phyloP scores from a whole-genome alignment of 805 yeast genomes.

The Priceomyces castillae region DNA sequence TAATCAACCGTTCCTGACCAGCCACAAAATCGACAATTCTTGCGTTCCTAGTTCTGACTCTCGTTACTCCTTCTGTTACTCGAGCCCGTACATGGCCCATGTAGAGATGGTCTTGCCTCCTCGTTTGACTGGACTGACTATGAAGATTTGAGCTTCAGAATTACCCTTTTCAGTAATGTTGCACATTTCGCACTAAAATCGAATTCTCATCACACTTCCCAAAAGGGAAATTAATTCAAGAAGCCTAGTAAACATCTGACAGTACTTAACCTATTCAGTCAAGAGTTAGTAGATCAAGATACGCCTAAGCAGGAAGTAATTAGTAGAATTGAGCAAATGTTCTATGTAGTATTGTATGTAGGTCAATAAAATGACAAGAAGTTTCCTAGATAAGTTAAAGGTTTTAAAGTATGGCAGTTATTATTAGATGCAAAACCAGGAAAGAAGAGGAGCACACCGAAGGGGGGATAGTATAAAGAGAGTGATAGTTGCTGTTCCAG shows the following conservation, averaged over 20 bases:
- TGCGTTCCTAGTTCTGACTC: too few species aligned
- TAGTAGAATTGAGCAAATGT: neutral
- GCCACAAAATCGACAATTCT: too few species aligned
- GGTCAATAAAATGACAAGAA: slow-evolving; percentile 2
- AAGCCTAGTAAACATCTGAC: neutral
- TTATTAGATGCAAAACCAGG: neutral
- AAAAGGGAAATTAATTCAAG: slow-evolving; percentile 17
- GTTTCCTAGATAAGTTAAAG: slow-evolving; percentile 8
- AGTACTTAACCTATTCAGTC: neutral
- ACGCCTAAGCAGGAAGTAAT: neutral
- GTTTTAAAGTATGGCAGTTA: neutral
- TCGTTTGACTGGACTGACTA: too few species aligned
- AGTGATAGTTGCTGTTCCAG: neutral
- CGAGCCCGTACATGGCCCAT: too few species aligned
- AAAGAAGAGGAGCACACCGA: neutral
- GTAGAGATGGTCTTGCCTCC: too few species aligned
- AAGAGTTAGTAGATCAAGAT: neutral
- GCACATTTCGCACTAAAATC: slow-evolving; percentile 5
- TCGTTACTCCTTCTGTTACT: too few species aligned
- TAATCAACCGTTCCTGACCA: too few species aligned
- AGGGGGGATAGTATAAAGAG: neutral
- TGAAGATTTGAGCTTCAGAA: too few species aligned
- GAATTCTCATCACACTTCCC: slow-evolving; percentile 18
- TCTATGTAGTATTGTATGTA: neutral
- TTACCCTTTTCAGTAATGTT: neutral